phyloP scores from a whole-genome alignment of 2,329 filamentous ascomycete species.

The Diplodia seriata region DNA sequence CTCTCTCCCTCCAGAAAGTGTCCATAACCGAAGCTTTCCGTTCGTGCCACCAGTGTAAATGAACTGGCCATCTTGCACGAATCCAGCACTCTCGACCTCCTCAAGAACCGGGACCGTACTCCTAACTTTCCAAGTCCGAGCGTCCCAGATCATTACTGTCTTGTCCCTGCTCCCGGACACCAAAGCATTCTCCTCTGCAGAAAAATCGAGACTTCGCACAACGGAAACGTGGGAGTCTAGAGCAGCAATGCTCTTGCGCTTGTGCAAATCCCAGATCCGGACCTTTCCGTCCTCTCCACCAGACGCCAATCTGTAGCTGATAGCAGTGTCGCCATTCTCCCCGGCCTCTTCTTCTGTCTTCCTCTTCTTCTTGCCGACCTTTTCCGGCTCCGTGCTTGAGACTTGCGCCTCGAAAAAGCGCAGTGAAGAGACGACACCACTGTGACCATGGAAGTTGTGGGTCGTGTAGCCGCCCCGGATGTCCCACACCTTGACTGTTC shows the following conservation, averaged over 20 bases:
- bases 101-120: slow-evolving; percentile 86
- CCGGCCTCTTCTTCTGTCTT: slow-evolving; percentile 56
- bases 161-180: slow-evolving; percentile 91
- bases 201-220: slow-evolving; percentile 86
- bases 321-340: slow-evolving; percentile 56
- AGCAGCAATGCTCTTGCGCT: slow-evolving; percentile 75
- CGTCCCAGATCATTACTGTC: slow-evolving; percentile 91
- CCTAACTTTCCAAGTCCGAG: slow-evolving; percentile 80
- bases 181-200: slow-evolving; percentile 73
- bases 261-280: slow-evolving; percentile 88
- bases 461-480: slow-evolving; percentile 88
- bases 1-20: slow-evolving; percentile 76
- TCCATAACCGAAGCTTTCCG: slow-evolving; percentile 84
- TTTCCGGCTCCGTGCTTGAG: slow-evolving; percentile 41
- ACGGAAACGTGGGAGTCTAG: slow-evolving; percentile 95
- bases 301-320: slow-evolving; percentile 80
- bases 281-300: slow-evolving; percentile 95
- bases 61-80: slow-evolving; percentile 72
- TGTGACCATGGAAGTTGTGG: slow-evolving; percentile 92
- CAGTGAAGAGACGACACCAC: slow-evolving; percentile 87
- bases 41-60: slow-evolving; percentile 87
- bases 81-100: slow-evolving; percentile 82
- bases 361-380: slow-evolving; percentile 47
- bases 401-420: slow-evolving; percentile 83
- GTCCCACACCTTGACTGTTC: slow-evolving; percentile 96